Evolutionary conservation across 73 alveolate species (phyloP).

Genomic region (Vitrella brassicaformis): DNA sequence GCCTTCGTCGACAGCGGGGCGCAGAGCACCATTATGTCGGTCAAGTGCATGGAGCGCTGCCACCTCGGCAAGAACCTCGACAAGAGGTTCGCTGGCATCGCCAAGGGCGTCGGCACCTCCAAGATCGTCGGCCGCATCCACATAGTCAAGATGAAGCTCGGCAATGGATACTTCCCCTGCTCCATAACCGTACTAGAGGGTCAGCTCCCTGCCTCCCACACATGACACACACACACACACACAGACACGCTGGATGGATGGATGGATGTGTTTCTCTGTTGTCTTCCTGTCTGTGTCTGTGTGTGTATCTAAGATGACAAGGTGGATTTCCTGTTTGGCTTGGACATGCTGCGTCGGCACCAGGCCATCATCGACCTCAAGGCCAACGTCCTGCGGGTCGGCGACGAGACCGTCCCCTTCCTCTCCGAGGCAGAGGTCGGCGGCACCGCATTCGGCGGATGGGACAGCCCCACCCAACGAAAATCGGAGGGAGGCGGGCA

Average conservation of each 20-base stretch:
- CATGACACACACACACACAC: neutral
- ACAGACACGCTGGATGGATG: neutral
- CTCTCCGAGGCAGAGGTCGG: too few relatives aligned
- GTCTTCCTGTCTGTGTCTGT: neutral
- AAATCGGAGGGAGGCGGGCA: neutral
- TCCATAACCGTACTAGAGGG: neutral
- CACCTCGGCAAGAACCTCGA: slow-evolving; percentile 61
- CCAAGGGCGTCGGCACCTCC: slow-evolving; percentile 6
- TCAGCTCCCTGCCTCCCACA: too few relatives aligned
- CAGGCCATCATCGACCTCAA: neutral
- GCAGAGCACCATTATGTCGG: slow-evolving; percentile 65
- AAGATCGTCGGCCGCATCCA: neutral
- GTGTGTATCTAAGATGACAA: neutral
- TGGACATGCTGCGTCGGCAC: neutral
- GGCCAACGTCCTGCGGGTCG: neutral
- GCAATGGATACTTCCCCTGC: neutral
- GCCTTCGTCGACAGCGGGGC: slow-evolving; percentile 89
- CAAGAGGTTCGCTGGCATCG: slow-evolving; percentile 69
- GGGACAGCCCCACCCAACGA: neutral
- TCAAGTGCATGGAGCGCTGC: slow-evolving; percentile 46
- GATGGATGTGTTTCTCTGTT: neutral
- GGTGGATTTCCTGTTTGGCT: neutral
- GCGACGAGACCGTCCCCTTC: neutral
- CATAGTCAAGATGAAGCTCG: neutral
- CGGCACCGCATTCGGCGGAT: too few relatives aligned